Conservation (phyloP, 108 stramenopile species). For the Phaeodactylum tricornutum region DNA sequence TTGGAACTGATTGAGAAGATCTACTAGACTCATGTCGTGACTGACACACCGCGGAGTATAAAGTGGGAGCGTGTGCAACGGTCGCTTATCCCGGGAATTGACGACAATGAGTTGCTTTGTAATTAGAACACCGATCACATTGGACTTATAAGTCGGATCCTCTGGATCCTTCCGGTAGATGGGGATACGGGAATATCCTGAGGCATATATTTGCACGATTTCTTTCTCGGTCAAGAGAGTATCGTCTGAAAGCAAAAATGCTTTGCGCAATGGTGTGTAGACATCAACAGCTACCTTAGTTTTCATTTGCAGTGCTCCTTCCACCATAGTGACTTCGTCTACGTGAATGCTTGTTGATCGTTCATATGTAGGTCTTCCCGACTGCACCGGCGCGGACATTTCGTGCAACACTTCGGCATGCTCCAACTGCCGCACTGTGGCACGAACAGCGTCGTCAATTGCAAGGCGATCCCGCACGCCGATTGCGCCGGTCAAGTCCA, state of each 20-base stretch:
- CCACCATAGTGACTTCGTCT: conserved; percentile 65
- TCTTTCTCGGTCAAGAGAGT: conserved; percentile 44
- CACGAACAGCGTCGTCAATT: not conserved
- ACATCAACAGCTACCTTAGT: conserved; percentile 53
- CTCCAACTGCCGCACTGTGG: too few species aligned
- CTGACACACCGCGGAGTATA: conserved; percentile 44
- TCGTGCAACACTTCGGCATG: too few species aligned
- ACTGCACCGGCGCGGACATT: not conserved
- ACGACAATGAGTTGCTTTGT: conserved; percentile 61
- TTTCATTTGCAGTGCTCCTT: conserved; percentile 70
- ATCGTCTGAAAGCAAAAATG: conserved; percentile 44
- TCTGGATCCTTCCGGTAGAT: conserved; percentile 26
- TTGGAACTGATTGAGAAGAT: conserved; percentile 69
- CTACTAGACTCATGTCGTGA: conserved; percentile 57
- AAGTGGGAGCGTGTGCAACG: conserved; percentile 46
- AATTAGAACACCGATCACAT: conserved; percentile 42
- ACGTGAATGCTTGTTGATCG: conserved; percentile 20
- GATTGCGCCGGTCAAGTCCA: not conserved
- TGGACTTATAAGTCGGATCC: conserved; percentile 16
- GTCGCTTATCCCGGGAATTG: conserved; percentile 39
- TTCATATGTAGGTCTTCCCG: conserved; percentile 9
- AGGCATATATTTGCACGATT: conserved; percentile 47
- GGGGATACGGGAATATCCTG: conserved; percentile 65
- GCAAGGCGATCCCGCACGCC: not conserved
- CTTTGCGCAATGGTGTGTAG: conserved; percentile 37